Percentiles rank a stretch among this genome's conserved stretches.
phyloP scores from a whole-genome alignment of 306 rosid species.

The Prunus davidiana region DNA sequence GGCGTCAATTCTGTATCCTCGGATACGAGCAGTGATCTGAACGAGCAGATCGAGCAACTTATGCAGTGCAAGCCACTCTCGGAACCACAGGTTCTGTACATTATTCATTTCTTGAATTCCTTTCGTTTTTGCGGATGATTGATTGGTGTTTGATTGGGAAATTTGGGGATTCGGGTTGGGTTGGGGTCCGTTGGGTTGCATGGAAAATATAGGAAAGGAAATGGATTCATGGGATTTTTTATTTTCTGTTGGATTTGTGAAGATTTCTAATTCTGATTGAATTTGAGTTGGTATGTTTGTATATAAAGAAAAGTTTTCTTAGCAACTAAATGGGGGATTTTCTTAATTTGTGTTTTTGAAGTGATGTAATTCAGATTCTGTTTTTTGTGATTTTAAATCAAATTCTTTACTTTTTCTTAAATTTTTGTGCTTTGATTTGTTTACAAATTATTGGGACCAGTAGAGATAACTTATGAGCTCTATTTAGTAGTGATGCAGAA shows the following conservation, averaged over 20 bases:
- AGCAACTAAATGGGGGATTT: neutral
- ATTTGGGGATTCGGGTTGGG: neutral
- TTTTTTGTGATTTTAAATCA: neutral
- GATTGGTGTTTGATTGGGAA: neutral
- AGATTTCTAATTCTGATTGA: neutral
- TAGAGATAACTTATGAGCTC: neutral
- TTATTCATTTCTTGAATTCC: slow-evolving; percentile 6
- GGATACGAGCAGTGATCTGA: slow-evolving; percentile 59
- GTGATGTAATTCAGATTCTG: neutral
- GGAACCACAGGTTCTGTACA: slow-evolving; percentile 73
- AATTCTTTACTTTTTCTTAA: neutral
- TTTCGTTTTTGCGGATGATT: slow-evolving; percentile 4
- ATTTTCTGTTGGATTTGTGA: neutral
- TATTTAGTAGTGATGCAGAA: neutral
- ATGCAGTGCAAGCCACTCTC: slow-evolving; percentile 99
- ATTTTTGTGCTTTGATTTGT: neutral
- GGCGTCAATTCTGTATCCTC: slow-evolving; percentile 60
- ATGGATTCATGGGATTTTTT: neutral
- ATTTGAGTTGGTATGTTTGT: neutral
- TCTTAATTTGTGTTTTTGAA: neutral
- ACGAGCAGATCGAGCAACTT: slow-evolving; percentile 99
- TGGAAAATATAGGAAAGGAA: neutral
- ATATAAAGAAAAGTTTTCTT: neutral
- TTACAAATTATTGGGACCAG: neutral
- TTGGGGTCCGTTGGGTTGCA: neutral